Evolutionary conservation across 164 flowering plant genomes (phyloP).

Genomic region (Nelumbo lutea): DNA sequence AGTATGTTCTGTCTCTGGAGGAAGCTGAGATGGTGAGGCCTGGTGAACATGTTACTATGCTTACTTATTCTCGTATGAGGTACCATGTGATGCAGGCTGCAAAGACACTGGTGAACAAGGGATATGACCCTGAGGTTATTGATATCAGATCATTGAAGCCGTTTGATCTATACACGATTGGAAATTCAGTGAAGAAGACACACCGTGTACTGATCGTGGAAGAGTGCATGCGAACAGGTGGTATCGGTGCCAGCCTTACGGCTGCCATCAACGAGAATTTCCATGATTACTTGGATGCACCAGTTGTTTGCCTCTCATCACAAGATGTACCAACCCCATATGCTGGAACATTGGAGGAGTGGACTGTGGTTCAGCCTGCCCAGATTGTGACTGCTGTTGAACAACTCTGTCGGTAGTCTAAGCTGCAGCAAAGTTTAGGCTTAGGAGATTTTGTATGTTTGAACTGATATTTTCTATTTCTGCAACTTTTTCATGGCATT

Average conservation of each 20-base stretch:
- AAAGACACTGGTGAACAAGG: constrained; percentile 82
- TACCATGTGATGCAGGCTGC: constrained; percentile 96
- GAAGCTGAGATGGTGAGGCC: constrained; percentile 98
- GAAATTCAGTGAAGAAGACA: constrained; percentile 82
- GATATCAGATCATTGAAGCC: constrained; percentile 90
- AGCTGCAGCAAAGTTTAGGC: neutral
- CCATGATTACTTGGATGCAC: constrained; percentile 85
- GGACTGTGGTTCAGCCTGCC: constrained; percentile 89
- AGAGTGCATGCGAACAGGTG: constrained; percentile 96
- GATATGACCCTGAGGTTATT: constrained; percentile 85
- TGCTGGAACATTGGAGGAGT: constrained; percentile 78
- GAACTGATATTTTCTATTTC: neutral
- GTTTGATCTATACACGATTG: constrained; percentile 77
- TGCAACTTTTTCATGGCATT: neutral
- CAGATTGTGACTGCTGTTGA: constrained; percentile 90
- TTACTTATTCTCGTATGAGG: constrained; percentile 90
- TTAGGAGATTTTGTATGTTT: neutral
- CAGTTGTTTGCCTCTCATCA: constrained; percentile 70
- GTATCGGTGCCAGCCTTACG: constrained; percentile 86
- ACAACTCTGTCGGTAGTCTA: constrained; percentile 57
- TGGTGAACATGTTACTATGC: constrained; percentile 75
- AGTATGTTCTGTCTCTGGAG: constrained; percentile 62
- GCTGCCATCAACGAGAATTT: constrained; percentile 82
- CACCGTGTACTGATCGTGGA: constrained; percentile 83
- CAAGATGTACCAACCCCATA: constrained; percentile 95